A percentile compares a stretch with the other conserved stretches of the same genome.
Evolutionary conservation across 345 rosid species (phyloP).

Genomic region (Hypericum androsaemum): DNA sequence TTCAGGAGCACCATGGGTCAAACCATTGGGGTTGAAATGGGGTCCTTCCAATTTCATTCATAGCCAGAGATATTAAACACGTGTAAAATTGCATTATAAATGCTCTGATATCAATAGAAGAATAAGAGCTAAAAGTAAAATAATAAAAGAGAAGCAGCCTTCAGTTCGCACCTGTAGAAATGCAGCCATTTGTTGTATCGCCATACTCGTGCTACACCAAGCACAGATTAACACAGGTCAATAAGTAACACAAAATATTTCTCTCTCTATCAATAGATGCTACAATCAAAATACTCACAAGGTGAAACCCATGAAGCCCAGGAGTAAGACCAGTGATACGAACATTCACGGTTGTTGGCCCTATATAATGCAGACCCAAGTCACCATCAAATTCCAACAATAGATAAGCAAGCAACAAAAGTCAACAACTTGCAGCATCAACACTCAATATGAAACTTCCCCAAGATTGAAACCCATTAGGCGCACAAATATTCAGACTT

Average conservation of each 20-base stretch:
- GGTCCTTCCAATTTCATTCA: constrained; percentile 37
- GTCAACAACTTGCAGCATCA: too few species aligned
- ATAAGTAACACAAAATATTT: neutral
- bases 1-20: constrained; percentile 95
- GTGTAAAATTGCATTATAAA: neutral
- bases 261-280: constrained; percentile 6
- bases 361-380: constrained; percentile 26
- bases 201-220: constrained; percentile 84
- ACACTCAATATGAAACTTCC: too few species aligned
- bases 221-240: neutral
- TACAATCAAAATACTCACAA: constrained; percentile 36
- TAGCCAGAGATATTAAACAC: neutral
- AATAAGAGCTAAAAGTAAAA: neutral
- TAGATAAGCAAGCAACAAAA: neutral
- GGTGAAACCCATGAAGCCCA: constrained; percentile 81
- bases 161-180: constrained; percentile 61
- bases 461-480: too few species aligned
- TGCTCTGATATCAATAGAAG: constrained; percentile 2
- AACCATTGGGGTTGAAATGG: constrained; percentile 79
- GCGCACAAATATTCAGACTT: too few species aligned
- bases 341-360: constrained; percentile 85
- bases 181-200: constrained; percentile 96
- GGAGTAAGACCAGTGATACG: constrained; percentile 80
- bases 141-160: constrained; percentile 1
- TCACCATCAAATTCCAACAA: neutral